Evolutionary conservation across 805 yeast genomes (phyloP).

Genomic region (Wickerhamomyces sydowiorum): DNA sequence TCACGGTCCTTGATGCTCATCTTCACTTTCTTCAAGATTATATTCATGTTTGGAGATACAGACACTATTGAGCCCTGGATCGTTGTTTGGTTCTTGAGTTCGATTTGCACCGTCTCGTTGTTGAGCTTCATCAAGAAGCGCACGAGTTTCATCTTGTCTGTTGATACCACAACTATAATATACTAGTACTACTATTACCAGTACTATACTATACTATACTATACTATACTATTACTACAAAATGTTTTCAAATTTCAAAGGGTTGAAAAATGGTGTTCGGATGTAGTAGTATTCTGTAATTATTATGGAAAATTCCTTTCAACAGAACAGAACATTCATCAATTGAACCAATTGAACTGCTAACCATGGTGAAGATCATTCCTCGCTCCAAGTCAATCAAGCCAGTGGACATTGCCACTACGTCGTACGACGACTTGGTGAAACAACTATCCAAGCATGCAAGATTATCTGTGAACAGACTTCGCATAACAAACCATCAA

Average conservation of each 20-base stretch:
- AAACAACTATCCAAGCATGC: constrained; percentile 38
- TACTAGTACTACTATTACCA: too few species aligned
- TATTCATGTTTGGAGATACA: constrained; percentile 89
- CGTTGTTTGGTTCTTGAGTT: constrained; percentile 84
- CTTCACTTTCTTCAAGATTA: constrained; percentile 72
- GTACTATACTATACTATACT: too few species aligned
- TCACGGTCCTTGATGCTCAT: constrained; percentile 69
- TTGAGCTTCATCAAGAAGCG: constrained; percentile 77
- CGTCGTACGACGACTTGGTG: constrained; percentile 35
- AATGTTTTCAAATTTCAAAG: too few species aligned
- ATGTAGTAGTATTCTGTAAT: neutral
- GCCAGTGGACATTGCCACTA: constrained; percentile 13
- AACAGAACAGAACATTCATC: neutral
- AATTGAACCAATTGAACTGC: neutral
- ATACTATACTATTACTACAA: too few species aligned
- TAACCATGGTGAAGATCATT: neutral
- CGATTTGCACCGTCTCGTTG: constrained; percentile 84
- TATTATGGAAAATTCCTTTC: too few species aligned
- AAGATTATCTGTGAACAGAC: constrained; percentile 41
- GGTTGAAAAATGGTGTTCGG: neutral
- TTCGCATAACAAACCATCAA: constrained; percentile 37
- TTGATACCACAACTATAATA: neutral
- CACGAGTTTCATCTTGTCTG: constrained; percentile 3
- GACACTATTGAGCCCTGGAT: constrained; percentile 79
- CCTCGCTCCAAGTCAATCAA: constrained; percentile 14